A percentile compares a stretch with the other conserved stretches of the same genome.
Conservation (phyloP, 2,329 filamentous ascomycete genomes). For the Dendryphion nanum region DNA sequence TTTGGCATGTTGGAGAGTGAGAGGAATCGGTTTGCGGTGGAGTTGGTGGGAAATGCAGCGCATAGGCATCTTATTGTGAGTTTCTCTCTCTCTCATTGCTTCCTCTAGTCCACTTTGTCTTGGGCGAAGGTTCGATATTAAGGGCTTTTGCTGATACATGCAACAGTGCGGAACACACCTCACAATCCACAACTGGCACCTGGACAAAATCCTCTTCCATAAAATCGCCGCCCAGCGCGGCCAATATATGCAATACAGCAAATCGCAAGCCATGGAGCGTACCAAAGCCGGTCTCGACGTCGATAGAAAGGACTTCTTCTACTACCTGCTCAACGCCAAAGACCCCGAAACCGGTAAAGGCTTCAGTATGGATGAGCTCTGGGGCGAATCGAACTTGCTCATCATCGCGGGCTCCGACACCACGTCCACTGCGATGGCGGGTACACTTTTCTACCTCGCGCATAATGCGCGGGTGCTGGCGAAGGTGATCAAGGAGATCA, state of each 20-base stretch:
- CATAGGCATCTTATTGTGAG: conserved; percentile 46
- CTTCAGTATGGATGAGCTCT: conserved; percentile 47
- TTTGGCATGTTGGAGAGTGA: conserved; percentile 45
- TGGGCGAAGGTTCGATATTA: too few relatives aligned
- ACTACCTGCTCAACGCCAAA: conserved; percentile 48
- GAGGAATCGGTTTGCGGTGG: conserved; percentile 42
- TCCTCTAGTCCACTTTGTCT: too few relatives aligned
- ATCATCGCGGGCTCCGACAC: conserved; percentile 52
- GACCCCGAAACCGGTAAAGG: conserved; percentile 47
- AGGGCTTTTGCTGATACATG: too few relatives aligned
- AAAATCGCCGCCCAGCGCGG: conserved; percentile 43
- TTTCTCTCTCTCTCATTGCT: too few relatives aligned
- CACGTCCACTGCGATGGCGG: conserved; percentile 43
- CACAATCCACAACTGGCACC: conserved; percentile 43
- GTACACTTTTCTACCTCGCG: conserved; percentile 46
- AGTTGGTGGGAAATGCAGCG: conserved; percentile 44
- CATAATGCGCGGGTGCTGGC: conserved; percentile 37
- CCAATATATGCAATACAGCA: conserved; percentile 45
- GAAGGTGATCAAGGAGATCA: conserved; percentile 34
- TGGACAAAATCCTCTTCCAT: conserved; percentile 46
- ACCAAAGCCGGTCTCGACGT: conserved; percentile 42
- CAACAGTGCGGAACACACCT: conserved; percentile 45
- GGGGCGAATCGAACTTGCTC: conserved; percentile 49
- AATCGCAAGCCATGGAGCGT: conserved; percentile 43
- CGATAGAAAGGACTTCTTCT: conserved; percentile 48